Percentiles rank a stretch among this genome's conserved stretches.
These are phyloP conservation scores for Fusarium begoniae DNA, from an alignment of 2,329 filamentous ascomycete genomes.

Conservation along the genomic window DNA sequence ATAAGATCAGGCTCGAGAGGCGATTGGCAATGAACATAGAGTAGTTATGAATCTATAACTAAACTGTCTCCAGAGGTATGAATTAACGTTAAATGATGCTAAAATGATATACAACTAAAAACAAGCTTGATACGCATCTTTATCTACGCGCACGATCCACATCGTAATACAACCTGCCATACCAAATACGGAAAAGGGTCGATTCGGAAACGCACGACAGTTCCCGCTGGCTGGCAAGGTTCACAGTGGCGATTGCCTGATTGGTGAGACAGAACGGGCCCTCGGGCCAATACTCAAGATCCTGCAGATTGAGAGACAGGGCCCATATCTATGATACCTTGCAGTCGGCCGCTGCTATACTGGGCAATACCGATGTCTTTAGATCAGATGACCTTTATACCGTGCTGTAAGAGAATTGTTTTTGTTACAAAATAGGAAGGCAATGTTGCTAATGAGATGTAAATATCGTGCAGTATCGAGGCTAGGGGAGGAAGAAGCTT, in stretches of 20 bases:
- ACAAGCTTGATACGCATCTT: neutral
- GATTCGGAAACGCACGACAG: neutral
- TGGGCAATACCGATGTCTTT: fast-evolving
- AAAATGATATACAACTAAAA: neutral
- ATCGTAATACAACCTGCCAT: neutral
- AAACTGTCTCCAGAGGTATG: neutral
- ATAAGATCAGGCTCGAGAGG: fast-evolving
- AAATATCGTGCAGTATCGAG: no score
- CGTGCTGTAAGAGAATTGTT: neutral
- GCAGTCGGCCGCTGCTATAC: neutral
- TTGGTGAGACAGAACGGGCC: neutral
- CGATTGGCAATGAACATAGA: neutral
- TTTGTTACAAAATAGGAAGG: neutral
- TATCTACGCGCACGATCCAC: neutral
- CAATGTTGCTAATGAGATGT: fast-evolving
- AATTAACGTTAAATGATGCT: neutral
- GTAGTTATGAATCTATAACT: no score
- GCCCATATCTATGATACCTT: neutral
- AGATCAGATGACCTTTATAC: neutral
- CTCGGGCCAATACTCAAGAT: neutral
- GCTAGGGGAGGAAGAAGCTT: neutral
- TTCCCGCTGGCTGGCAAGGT: neutral
- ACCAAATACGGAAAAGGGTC: neutral
- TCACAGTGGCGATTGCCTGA: neutral
- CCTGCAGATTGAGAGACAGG: neutral